phyloP scores from a whole-genome alignment of 192 early-diverging fungal genomes.

The Entophlyctis helioformis region DNA sequence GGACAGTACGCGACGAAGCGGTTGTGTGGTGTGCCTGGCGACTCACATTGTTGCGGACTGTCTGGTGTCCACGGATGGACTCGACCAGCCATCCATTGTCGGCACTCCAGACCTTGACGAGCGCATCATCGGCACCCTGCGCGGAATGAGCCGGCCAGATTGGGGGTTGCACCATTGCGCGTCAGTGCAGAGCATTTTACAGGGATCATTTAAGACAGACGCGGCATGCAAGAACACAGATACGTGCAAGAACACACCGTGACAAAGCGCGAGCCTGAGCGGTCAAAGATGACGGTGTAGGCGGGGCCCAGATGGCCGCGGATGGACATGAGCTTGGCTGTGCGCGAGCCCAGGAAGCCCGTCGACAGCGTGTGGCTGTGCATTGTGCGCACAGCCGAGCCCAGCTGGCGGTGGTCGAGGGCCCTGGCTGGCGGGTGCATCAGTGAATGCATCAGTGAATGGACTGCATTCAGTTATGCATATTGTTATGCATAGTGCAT shows the following conservation, averaged over 20 bases:
- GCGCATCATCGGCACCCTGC: constrained; percentile 71
- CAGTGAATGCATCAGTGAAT: no score
- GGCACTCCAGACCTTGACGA: constrained; percentile 79
- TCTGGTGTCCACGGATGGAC: constrained; percentile 66
- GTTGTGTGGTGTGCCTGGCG: no score
- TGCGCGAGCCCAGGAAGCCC: no score
- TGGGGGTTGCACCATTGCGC: no score
- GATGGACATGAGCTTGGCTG: constrained; percentile 42
- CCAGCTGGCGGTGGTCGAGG: no score
- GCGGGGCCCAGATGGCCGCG: constrained; percentile 64
- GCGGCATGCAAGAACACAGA: neutral
- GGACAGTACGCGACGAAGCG: no score
- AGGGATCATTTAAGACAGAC: neutral
- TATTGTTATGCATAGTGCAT: no score
- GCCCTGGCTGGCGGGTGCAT: no score
- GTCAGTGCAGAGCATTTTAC: no score
- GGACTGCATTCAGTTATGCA: no score
- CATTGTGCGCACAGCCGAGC: no score
- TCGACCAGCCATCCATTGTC: constrained; percentile 64
- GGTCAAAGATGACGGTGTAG: constrained; percentile 70
- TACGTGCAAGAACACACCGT: constrained; percentile 29
- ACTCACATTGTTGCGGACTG: neutral
- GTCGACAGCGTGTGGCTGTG: no score
- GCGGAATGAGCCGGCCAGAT: neutral
- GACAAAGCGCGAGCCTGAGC: constrained; percentile 55